Percentiles rank a stretch among this genome's conserved stretches.
phyloP scores from a whole-genome alignment of 2,329 filamentous ascomycete species.

The Cryphonectria nitschkei region DNA sequence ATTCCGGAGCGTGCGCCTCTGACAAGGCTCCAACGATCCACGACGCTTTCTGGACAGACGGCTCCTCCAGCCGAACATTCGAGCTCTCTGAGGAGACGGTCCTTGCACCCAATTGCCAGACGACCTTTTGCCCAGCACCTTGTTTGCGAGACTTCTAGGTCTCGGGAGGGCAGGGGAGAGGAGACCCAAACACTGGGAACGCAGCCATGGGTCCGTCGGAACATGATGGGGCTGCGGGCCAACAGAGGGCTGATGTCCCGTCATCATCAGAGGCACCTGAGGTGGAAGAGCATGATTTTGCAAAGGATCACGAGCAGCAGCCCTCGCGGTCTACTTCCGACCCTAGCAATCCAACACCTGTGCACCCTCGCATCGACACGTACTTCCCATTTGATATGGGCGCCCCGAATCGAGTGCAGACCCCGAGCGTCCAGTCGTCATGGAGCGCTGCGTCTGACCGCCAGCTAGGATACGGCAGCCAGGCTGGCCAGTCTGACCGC shows the following conservation, averaged over 20 bases:
- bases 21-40: conserved; percentile 1
- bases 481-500: conserved; percentile 53
- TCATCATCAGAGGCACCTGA: background rate
- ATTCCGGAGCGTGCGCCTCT: background rate
- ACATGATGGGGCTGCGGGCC: conserved; percentile 9
- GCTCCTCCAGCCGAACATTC: background rate
- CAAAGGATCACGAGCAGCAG: background rate
- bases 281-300: conserved; percentile 9
- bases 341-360: conserved; percentile 12
- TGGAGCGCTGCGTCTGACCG: conserved; percentile 48
- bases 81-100: background rate
- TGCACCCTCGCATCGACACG: conserved; percentile 19
- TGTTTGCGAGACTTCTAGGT: conserved; percentile 23
- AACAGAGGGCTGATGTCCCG: background rate
- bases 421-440: conserved; percentile 40
- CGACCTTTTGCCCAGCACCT: background rate
- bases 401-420: conserved; percentile 12
- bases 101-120: background rate
- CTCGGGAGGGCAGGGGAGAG: conserved; percentile 9
- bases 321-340: background rate
- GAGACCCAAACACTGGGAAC: background rate
- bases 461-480: conserved; percentile 41
- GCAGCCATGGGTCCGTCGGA: conserved; percentile 18
- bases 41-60: background rate
- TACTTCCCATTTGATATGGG: conserved; percentile 6